Evolutionary conservation across 2,329 filamentous ascomycete species (phyloP).

Genomic region (Monilinia vaccinii-corymbosi): DNA sequence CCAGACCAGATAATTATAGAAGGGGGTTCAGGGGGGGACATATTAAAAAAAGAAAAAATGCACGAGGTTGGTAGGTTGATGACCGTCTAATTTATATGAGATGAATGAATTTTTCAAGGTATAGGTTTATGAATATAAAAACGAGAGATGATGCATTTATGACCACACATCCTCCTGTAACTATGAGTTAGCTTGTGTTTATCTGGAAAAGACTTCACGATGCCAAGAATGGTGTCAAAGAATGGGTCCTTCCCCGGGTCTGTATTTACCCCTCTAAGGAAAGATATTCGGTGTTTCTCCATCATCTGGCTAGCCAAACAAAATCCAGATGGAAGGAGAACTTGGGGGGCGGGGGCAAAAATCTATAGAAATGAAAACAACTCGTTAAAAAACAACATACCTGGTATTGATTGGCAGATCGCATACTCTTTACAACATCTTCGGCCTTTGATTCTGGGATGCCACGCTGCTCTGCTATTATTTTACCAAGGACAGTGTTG

Average conservation of each 20-base stretch:
- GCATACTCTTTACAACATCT: slow-evolving; percentile 95
- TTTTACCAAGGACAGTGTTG: slow-evolving; percentile 76
- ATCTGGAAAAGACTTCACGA: background rate
- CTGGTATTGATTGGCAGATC: slow-evolving; percentile 91
- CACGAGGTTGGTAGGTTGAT: background rate
- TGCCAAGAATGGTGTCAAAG: background rate
- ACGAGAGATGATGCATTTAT: slow-evolving; percentile 28
- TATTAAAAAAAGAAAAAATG: background rate
- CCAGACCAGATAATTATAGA: background rate
- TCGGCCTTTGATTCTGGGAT: slow-evolving; percentile 82
- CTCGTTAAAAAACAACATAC: slow-evolving; percentile 36
- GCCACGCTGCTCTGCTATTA: slow-evolving; percentile 75
- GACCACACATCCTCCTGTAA: slow-evolving; percentile 64
- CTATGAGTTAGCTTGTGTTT: slow-evolving; percentile 7
- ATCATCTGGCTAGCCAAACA: background rate
- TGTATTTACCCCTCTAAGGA: background rate
- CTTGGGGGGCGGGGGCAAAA: background rate
- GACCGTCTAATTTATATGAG: background rate
- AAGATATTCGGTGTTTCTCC: background rate
- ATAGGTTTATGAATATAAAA: background rate
- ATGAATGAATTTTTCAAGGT: background rate
- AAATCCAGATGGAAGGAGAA: background rate
- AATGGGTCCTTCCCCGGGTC: background rate
- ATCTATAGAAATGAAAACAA: background rate
- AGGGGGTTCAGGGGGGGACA: background rate